Percentiles rank a stretch among this genome's conserved stretches.
Evolutionary conservation across 805 yeast species (phyloP).

Genomic region (Nakazawaea peltata): DNA sequence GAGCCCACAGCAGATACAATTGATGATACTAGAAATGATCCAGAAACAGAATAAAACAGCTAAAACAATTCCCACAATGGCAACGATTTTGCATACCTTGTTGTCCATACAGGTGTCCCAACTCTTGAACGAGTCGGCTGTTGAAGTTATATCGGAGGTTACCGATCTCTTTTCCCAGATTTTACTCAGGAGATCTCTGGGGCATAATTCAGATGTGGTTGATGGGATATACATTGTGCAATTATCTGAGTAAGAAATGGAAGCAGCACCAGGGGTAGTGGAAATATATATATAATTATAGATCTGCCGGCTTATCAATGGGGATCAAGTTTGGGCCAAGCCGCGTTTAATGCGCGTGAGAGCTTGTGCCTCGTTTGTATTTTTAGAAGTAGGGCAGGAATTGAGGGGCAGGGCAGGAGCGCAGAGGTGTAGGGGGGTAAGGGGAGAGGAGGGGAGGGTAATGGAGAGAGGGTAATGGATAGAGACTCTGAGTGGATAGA

Average conservation of each 20-base stretch:
- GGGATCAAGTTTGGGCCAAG: too few relatives aligned
- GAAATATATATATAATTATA: too few relatives aligned
- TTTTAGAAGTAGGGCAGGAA: too few relatives aligned
- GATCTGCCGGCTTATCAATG: too few relatives aligned
- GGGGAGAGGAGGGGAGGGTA: too few relatives aligned
- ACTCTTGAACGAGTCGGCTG: constrained; percentile 29
- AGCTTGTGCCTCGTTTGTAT: too few relatives aligned
- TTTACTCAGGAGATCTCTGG: constrained; percentile 4
- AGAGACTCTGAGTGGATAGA: too few relatives aligned
- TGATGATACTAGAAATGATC: constrained; percentile 45
- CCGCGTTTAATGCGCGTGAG: too few relatives aligned
- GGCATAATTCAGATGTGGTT: constrained; percentile 1
- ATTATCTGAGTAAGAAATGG: too few relatives aligned
- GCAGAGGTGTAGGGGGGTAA: too few relatives aligned
- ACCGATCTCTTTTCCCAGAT: constrained; percentile 4
- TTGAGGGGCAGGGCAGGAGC: too few relatives aligned
- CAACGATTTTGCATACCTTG: constrained; percentile 65
- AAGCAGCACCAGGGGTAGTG: not conserved
- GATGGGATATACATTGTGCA: constrained; percentile 5
- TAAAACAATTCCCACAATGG: constrained; percentile 61
- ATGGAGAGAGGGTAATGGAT: too few relatives aligned
- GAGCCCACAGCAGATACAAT: constrained; percentile 53
- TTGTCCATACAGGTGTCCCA: constrained; percentile 84
- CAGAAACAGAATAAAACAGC: constrained; percentile 48
- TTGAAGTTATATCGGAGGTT: constrained; percentile 1